Base-by-base conservation (phyloP, 805 yeast genomes). In the Myxozyma sirexii region DNA sequence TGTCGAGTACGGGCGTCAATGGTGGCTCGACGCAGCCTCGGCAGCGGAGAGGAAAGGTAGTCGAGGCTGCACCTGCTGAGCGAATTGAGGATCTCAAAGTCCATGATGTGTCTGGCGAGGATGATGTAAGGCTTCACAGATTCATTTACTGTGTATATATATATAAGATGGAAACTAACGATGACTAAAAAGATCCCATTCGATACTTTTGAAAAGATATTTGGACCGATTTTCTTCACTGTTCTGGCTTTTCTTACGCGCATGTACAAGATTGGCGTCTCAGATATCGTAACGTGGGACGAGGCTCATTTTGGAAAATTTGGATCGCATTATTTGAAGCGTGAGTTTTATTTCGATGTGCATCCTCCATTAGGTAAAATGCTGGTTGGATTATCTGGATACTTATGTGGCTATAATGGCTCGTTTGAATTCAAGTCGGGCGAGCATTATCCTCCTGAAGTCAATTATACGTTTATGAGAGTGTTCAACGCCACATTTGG, bases 251-350 rank as follows among this genome's bases (percentile, higher is more conserved):
- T 90, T 64, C 80, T 70, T 55, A 68, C 75, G 26, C 70, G 77
- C 19, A 62, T 89, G 73, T 85, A 88, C 75, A 80, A 80, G 62
- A 88, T 91, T 69, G 90, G 90, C 50, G 77, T 79, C 54, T 85
- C 88, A 64, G 78, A 82, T 56, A 75, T 78, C 56, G 97, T 92
- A 35, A 90, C 90, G 48, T 92, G 97, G 97, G 97, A 91, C 76
- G 97, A 91, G 73, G 97, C 97, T 42, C 97, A 92, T 77, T 93
- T 93, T 74, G 99, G 97, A 53, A 94, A 93, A 73, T 93, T 93
- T 73, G 98, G 97, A 33, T 86, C 97, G 12, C 87, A 90, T 73
- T 93, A 93, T 74, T 78, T 93, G 63, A 85, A 82, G 68, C 94
- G 90, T 67, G 96, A 90, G 69, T 90, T 88, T 72, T 93, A 92